These are phyloP conservation scores for Hypoxylon sp. DNA, from an alignment of 2,329 filamentous ascomycete species.

Conservation along the genomic window DNA sequence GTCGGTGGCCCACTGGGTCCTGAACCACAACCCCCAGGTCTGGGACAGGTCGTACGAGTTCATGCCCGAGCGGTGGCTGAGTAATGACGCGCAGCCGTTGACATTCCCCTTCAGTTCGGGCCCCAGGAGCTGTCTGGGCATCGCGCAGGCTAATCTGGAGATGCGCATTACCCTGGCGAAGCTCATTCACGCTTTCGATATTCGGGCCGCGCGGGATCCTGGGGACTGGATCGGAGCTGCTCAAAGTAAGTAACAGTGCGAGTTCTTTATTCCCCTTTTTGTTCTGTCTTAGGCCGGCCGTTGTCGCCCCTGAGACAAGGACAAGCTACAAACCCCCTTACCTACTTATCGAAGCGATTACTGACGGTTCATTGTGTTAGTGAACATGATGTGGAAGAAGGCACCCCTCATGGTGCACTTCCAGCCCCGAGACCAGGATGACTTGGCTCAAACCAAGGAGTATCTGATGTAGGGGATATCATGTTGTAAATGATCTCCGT, in stretches of 20 bases:
- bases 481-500: not conserved
- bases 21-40: slow-evolving; percentile 45
- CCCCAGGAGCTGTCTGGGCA: slow-evolving; percentile 48
- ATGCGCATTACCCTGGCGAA: slow-evolving; percentile 51
- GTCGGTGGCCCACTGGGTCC: slow-evolving; percentile 46
- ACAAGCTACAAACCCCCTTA: not conserved
- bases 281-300: not conserved
- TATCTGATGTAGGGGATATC: not conserved
- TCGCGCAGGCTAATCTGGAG: slow-evolving; percentile 50
- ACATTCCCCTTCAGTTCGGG: slow-evolving; percentile 49
- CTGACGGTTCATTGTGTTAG: not conserved
- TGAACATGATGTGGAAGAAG: slow-evolving; percentile 52
- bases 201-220: slow-evolving; percentile 37
- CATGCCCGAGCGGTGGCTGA: slow-evolving; percentile 50
- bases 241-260: slow-evolving; percentile 3
- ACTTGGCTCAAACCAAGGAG: not conserved
- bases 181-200: slow-evolving; percentile 47
- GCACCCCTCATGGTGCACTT: slow-evolving; percentile 49
- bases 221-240: slow-evolving; percentile 47
- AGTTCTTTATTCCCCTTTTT: not conserved
- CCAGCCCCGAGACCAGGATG: slow-evolving; percentile 12
- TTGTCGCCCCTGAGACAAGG: not conserved
- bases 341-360: not conserved
- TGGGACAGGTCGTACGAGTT: slow-evolving; percentile 48
- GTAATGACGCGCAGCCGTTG: slow-evolving; percentile 17